Percentiles rank a stretch among this genome's conserved stretches.
phyloP scores from a whole-genome alignment of 805 yeast genomes.

The Groenewaldozyma salmanticensis region DNA sequence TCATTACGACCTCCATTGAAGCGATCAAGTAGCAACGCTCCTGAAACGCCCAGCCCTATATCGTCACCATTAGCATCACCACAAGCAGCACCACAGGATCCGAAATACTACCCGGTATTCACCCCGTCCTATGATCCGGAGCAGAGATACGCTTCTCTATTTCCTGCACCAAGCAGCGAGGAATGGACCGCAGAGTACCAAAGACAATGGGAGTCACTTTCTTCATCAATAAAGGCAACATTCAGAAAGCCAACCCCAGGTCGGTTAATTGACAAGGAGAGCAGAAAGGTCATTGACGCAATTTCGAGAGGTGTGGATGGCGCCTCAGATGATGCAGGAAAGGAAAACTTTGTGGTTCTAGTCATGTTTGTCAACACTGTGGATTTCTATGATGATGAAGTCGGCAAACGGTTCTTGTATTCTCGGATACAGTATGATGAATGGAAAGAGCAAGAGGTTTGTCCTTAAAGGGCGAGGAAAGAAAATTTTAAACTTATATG shows the following conservation, averaged over 20 bases:
- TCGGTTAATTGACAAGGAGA: constrained; percentile 44
- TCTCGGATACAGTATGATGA: constrained; percentile 46
- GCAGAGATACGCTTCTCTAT: constrained; percentile 3
- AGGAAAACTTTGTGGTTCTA: constrained; percentile 59
- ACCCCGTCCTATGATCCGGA: constrained; percentile 11
- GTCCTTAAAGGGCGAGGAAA: too few relatives aligned
- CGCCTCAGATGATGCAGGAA: constrained; percentile 44
- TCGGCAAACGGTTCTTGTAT: constrained; percentile 39
- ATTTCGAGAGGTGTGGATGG: constrained; percentile 81
- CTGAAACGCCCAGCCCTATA: background rate
- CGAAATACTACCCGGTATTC: constrained; percentile 11
- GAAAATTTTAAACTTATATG: background rate
- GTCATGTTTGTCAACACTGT: constrained; percentile 62
- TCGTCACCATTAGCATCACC: constrained; percentile 4
- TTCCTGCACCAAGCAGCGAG: constrained; percentile 39
- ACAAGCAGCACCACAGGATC: constrained; percentile 5
- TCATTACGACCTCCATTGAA: constrained; percentile 10
- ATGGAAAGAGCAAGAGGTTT: constrained; percentile 72
- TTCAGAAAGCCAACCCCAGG: constrained; percentile 72
- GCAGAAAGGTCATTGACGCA: constrained; percentile 51
- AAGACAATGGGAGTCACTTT: constrained; percentile 53
- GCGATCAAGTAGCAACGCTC: background rate
- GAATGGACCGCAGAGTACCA: constrained; percentile 63
- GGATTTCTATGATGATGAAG: constrained; percentile 55
- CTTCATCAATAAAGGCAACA: constrained; percentile 50